Evolutionary conservation across 805 yeast species (phyloP).

Genomic region (Candida ipomoeae): DNA sequence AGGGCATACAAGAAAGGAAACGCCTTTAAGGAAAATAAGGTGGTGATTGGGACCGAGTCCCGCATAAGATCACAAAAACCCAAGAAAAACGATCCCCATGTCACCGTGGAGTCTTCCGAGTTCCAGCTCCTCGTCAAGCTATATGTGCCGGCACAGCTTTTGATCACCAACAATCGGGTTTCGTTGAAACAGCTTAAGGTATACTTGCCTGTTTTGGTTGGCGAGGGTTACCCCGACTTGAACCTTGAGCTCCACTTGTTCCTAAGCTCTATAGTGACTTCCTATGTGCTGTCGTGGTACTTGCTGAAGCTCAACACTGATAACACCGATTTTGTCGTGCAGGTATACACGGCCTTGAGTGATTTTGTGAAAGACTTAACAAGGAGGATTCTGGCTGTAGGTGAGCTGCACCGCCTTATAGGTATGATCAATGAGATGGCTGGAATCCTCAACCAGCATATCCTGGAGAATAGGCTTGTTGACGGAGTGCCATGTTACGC

Average conservation of each 20-base stretch:
- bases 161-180: constrained; percentile 28
- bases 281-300: constrained; percentile 20
- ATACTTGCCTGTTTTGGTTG: constrained; percentile 28
- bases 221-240: constrained; percentile 18
- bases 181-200: constrained; percentile 23
- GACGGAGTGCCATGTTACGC: constrained; percentile 10
- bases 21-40: constrained; percentile 13
- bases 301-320: constrained; percentile 16
- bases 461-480: constrained; percentile 4
- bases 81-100: constrained; percentile 22
- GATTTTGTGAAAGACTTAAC: constrained; percentile 13
- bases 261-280: constrained; percentile 25
- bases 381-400: constrained; percentile 9
- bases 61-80: constrained; percentile 1
- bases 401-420: constrained; percentile 16
- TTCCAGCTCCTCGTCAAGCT: constrained; percentile 34
- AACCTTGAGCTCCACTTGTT: constrained; percentile 37
- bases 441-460: constrained; percentile 9
- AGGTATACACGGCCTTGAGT: constrained; percentile 13
- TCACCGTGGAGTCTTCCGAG: constrained; percentile 46
- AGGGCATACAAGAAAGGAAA: constrained; percentile 7
- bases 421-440: constrained; percentile 23
- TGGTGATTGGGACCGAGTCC: constrained; percentile 7
- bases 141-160: constrained; percentile 31
- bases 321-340: constrained; percentile 13